Percentiles rank a stretch among this genome's conserved stretches.
Conservation (phyloP, 2,329 filamentous ascomycete genomes). For the Sclerotinia sclerotiorum region DNA sequence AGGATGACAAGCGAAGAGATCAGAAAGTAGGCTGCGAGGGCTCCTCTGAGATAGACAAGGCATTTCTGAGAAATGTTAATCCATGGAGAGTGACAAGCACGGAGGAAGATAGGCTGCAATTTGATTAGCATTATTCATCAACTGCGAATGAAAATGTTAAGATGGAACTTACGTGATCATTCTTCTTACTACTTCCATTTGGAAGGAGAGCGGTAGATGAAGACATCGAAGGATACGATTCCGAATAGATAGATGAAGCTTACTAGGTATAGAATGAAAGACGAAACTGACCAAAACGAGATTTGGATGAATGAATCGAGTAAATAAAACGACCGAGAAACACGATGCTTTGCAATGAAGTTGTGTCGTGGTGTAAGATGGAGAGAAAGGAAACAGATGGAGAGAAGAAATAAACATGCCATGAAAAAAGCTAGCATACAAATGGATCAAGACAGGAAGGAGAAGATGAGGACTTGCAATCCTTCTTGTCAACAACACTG, state of each 20-base stretch:
- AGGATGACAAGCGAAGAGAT: slow-evolving; percentile 32
- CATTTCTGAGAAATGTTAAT: slow-evolving; percentile 35
- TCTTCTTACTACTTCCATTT: slow-evolving; percentile 32
- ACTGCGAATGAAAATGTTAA: not conserved
- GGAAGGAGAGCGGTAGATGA: slow-evolving; percentile 41
- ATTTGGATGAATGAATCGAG: slow-evolving; percentile 15
- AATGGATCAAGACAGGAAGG: not conserved
- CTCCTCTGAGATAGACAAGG: slow-evolving; percentile 34
- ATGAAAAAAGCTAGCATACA: not conserved
- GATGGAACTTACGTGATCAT: slow-evolving; percentile 34
- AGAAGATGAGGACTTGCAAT: not conserved
- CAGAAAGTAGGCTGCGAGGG: slow-evolving; percentile 34
- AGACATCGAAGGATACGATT: slow-evolving; percentile 35
- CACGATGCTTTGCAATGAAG: slow-evolving; percentile 4
- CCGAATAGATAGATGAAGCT: not conserved
- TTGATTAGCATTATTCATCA: not conserved
- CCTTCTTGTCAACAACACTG: not conserved
- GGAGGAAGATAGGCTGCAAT: slow-evolving; percentile 40
- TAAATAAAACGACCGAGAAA: not conserved
- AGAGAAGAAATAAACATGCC: slow-evolving; percentile 11
- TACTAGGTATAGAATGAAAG: slow-evolving; percentile 19
- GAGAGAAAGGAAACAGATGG: slow-evolving; percentile 17
- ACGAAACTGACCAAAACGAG: slow-evolving; percentile 17
- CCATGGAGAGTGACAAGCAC: slow-evolving; percentile 42
- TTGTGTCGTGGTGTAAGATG: slow-evolving; percentile 15